Evolutionary conservation across 768 basidiomycete species (phyloP), one percentile per base, ranked within the genome.

Genomic region (Amanita inopinata): DNA sequence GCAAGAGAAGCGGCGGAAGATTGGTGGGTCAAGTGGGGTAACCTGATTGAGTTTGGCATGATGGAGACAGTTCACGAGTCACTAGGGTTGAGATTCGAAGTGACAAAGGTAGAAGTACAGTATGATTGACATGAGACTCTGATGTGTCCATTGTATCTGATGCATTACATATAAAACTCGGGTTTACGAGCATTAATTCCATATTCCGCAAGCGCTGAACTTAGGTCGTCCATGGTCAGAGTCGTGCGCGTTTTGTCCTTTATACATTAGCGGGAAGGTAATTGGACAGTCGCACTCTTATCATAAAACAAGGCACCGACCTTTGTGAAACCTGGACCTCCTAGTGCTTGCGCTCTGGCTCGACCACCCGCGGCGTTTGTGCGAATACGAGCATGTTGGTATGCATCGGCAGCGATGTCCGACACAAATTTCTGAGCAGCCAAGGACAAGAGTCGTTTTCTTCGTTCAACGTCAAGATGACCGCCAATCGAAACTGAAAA

Each of bases 351-450:
- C 8, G 74, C 69, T 19, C 83, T 71, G 20, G 78, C 69, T 11
- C 87, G 73, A 27, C 87, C 83, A 20, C 82, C 77, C 4, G 80
- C 58, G 25, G 88, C 90, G 46, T 89, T 94, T 1, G 89, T 88
- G 27, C 96, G 80, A 54, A 98, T 88, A 22, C 94, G 86, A 5
- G 96, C 96, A 62, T 97, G 94, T 56, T 97, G 92, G 63, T 89
- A 98, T 7, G 96, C 92, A 59, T 99, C 96, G 2, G 87, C 78
- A 2, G 94, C 86, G 43, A 99, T 93, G 56, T 98, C 94, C 5
- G 92, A 88, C 33, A 98, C 83, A 57, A 99, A 98, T 56, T 98
- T 97, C 57, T 99, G 96, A 0, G 96, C 91, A 2, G 96, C 93
- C 9, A 98, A 73, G 0, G 94, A 92, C 18, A 99, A 70, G 12